Base-by-base conservation (phyloP, 73 alveolate genomes). In the Symbiodinium pilosum region DNA sequence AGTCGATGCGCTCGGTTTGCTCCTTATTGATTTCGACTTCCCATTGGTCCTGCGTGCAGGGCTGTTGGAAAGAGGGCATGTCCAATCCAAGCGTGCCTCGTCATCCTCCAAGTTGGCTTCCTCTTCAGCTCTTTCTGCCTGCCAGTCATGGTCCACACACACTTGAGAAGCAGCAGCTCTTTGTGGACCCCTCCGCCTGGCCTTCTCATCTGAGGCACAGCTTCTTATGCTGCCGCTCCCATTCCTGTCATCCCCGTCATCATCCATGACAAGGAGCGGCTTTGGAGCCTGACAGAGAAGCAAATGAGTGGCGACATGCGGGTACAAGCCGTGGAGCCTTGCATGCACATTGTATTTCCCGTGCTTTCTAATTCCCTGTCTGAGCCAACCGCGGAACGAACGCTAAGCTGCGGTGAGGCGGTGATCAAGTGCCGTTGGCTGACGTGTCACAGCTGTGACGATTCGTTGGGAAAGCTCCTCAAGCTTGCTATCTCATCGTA, bases 1-100 rank as follows among this genome's bases (percentile, higher is more conserved):
- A 38, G 11, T 87, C 94, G 42, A 87, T 24, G 12, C 94, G 64
- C 81, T 87, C 94, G 7, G 94, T 87, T 47, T 68, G 94, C 68
- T 87, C 94, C 94, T 39, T 39, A 44, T 36, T 56, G 43, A 56
- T 69, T 40, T 56, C 94, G 43, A n/a, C 85, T 2, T 12, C 38
- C 69, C 73, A 81, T 47, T 56, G 73, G n/a, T 87, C 94, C 52
- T 87, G 54, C 94, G 8, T 28, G 28, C n/a, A 20, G 9, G 83
- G 38, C 6, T 30, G 83, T 26, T 26, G 83, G 34, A 16, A 64
- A 34, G 38, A 30, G 4, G 9, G 83, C 40, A 16, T 4, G n/a
- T 20, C 83, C 83, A 5, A 5, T 64, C 6, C 83, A 20, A 30
- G 9, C 30, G 21, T 21, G 21, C 3, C 77, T 14, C 81, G 39